phyloP scores from a whole-genome alignment of 164 flowering plant genomes.

The Magnolia sinica region DNA sequence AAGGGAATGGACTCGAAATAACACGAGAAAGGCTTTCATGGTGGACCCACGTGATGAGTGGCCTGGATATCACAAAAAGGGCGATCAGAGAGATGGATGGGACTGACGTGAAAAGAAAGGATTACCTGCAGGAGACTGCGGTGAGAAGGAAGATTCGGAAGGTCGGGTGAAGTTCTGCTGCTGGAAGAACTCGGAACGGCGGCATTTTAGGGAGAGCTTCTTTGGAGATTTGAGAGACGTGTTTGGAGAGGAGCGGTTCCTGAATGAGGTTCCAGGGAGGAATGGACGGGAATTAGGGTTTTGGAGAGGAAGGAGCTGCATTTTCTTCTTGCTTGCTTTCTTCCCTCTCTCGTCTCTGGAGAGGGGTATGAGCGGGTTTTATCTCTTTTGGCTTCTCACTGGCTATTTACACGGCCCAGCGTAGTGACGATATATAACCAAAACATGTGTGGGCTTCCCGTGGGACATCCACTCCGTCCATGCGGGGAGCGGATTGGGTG shows the following conservation, averaged over 20 bases:
- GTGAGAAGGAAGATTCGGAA: neutral
- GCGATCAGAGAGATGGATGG: neutral
- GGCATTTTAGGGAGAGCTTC: neutral
- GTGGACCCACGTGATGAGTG: no score
- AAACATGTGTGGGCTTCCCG: no score
- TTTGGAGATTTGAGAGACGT: neutral
- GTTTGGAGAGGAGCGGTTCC: neutral
- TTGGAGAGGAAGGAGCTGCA: slow-evolving; percentile 1
- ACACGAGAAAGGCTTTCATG: no score
- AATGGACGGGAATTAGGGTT: neutral
- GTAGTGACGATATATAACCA: no score
- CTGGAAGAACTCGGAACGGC: neutral
- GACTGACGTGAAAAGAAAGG: neutral
- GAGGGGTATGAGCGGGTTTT: neutral
- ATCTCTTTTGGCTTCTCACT: neutral
- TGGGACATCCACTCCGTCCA: no score
- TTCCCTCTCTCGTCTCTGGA: neutral
- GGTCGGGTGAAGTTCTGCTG: slow-evolving; percentile 1
- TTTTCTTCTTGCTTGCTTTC: neutral
- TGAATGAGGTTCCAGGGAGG: neutral
- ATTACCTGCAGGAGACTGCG: neutral
- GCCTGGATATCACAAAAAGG: no score
- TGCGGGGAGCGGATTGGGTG: no score
- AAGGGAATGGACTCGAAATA: no score
- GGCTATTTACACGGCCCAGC: no score